Evolutionary conservation across 2,329 filamentous ascomycete species (phyloP).

Genomic region (Sporothrix globosa): DNA sequence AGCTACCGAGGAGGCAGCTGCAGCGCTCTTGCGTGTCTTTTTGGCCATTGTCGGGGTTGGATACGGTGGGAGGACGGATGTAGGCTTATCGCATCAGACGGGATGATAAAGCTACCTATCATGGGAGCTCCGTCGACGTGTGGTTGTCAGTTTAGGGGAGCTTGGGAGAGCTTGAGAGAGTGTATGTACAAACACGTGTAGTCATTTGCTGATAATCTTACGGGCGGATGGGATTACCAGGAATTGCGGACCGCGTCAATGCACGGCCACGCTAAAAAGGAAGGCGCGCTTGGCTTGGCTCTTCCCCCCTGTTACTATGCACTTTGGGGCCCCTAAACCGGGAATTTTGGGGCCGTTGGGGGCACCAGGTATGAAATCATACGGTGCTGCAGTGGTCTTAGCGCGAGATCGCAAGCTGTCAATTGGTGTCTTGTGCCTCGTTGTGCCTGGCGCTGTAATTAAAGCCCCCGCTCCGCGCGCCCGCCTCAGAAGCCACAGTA

Average conservation of each 20-base stretch:
- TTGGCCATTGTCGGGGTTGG: conserved; percentile 21
- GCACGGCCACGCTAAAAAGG: conserved; percentile 21
- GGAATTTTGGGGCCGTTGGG: conserved; percentile 8
- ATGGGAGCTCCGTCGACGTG: not conserved
- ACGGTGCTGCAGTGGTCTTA: not conserved
- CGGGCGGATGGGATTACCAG: not conserved
- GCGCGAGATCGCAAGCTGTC: conserved; percentile 9
- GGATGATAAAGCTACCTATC: conserved; percentile 2
- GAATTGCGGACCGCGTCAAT: conserved; percentile 20
- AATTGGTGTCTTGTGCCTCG: conserved; percentile 6
- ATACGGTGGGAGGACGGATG: not conserved
- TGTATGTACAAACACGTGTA: conserved; percentile 10
- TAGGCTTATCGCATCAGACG: not conserved
- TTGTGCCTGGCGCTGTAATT: conserved; percentile 3
- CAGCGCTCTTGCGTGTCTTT: conserved; percentile 22
- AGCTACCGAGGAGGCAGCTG: conserved; percentile 55
- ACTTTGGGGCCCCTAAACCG: not conserved
- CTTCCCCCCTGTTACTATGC: not conserved
- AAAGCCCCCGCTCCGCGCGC: not conserved
- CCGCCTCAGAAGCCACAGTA: conserved; percentile 10
- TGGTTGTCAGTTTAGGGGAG: not conserved
- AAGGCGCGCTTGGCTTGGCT: conserved; percentile 22
- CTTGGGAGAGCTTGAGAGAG: not conserved
- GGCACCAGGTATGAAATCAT: conserved; percentile 21
- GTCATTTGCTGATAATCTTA: conserved; percentile 5